These are phyloP conservation scores for Mycena olivaceomarginata DNA, from an alignment of 768 basidiomycete species.

Conservation along the genomic window DNA sequence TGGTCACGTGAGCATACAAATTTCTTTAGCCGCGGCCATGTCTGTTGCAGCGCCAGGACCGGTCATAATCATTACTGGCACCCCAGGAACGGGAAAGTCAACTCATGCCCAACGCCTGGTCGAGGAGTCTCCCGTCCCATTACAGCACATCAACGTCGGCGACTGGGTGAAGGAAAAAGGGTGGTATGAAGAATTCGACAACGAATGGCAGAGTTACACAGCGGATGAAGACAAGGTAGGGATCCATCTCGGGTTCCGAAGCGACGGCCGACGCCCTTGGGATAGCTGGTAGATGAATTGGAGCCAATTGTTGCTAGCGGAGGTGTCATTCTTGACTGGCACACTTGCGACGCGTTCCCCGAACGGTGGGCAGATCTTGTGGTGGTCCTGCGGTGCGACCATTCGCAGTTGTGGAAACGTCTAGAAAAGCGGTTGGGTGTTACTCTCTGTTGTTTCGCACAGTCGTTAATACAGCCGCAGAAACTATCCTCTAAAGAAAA, in stretches of 20 bases:
- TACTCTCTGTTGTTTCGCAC: slow-evolving; percentile 19
- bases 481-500: slow-evolving; percentile 92
- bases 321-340: slow-evolving; percentile 95
- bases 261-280: slow-evolving; percentile 31
- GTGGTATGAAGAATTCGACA: slow-evolving; percentile 90
- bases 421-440: slow-evolving; percentile 88
- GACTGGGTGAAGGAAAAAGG: slow-evolving; percentile 91
- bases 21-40: slow-evolving; percentile 8
- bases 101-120: slow-evolving; percentile 92
- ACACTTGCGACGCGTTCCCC: slow-evolving; percentile 94
- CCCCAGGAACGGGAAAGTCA: slow-evolving; percentile 97
- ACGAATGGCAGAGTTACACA: slow-evolving; percentile 96
- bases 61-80: slow-evolving; percentile 91
- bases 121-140: slow-evolving; percentile 79
- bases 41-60: slow-evolving; percentile 59
- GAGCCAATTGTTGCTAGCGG: slow-evolving; percentile 83
- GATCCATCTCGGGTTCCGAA: slow-evolving; percentile 14
- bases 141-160: slow-evolving; percentile 92
- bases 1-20: not conserved
- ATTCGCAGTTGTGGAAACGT: slow-evolving; percentile 91
- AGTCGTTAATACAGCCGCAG: slow-evolving; percentile 61
- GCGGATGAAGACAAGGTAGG: slow-evolving; percentile 97
- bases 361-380: slow-evolving; percentile 98
- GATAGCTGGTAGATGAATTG: slow-evolving; percentile 90
- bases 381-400: slow-evolving; percentile 93